These are phyloP conservation scores for Geotrichum restrictum DNA, from an alignment of 1,139 yeast species.

Conservation along the genomic window DNA sequence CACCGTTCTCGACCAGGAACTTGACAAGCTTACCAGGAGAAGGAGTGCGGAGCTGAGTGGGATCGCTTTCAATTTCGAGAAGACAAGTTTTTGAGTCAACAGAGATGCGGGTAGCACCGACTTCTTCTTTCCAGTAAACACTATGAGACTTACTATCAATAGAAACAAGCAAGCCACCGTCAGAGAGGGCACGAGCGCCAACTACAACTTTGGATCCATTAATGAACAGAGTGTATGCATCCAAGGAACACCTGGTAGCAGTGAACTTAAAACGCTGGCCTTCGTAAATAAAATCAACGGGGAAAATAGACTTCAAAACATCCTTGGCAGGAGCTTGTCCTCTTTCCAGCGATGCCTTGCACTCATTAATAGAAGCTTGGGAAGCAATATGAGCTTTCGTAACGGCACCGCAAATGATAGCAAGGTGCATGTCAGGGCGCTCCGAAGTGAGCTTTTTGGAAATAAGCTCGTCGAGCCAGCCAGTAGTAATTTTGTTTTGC, in stretches of 20 bases:
- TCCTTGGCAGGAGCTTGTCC: conserved; percentile 92
- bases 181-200: conserved; percentile 80
- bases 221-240: conserved; percentile 79
- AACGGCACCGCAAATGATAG: conserved; percentile 96
- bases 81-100: conserved; percentile 93
- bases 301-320: conserved; percentile 78
- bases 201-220: conserved; percentile 90
- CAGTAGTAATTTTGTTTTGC: conserved; percentile 93
- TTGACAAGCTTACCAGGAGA: conserved; percentile 97
- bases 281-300: conserved; percentile 92
- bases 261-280: conserved; percentile 91
- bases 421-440: conserved; percentile 86
- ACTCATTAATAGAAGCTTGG: conserved; percentile 66
- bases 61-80: conserved; percentile 92
- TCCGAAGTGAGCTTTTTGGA: conserved; percentile 91
- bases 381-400: conserved; percentile 85
- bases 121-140: conserved; percentile 96
- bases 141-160: conserved; percentile 91
- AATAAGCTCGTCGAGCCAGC: conserved; percentile 96
- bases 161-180: conserved; percentile 87
- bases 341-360: conserved; percentile 70
- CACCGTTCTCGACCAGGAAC: conserved; percentile 91
- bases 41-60: conserved; percentile 96
- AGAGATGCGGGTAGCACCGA: conserved; percentile 90
- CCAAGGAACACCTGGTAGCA: conserved; percentile 88